A percentile compares a stretch with the other conserved stretches of the same genome.
These are phyloP conservation scores for Xerocomellus intermedius DNA, from an alignment of 768 basidiomycete species.

Conservation along the genomic window DNA sequence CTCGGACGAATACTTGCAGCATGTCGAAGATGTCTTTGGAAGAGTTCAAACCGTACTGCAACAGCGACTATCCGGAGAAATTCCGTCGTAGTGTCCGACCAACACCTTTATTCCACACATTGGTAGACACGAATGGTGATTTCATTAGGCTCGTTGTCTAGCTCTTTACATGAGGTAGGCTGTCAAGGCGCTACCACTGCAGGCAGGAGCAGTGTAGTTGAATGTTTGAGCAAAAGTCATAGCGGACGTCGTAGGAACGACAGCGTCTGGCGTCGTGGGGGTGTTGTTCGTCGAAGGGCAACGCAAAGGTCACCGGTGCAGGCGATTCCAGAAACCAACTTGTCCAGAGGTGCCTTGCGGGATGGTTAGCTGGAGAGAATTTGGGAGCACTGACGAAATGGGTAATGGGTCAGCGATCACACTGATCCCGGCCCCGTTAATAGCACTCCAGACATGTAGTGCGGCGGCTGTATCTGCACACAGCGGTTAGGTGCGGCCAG, in stretches of 20 bases:
- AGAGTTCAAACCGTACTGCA: conserved; percentile 28
- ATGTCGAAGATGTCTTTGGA: conserved; percentile 43
- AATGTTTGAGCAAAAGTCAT: conserved; percentile 51
- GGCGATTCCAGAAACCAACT: conserved; percentile 55
- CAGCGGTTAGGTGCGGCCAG: not conserved
- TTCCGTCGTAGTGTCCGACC: not conserved
- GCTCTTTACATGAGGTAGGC: conserved; percentile 4
- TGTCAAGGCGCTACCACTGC: conserved; percentile 39
- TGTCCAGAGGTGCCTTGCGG: conserved; percentile 39
- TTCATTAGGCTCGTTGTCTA: not conserved
- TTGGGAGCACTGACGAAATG: conserved; percentile 59
- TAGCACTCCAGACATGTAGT: conserved; percentile 53
- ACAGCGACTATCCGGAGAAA: conserved; percentile 11
- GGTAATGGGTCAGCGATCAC: conserved; percentile 52
- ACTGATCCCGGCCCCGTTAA: conserved; percentile 42
- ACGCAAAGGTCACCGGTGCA: conserved; percentile 46
- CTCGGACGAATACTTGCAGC: conserved; percentile 50
- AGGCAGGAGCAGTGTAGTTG: conserved; percentile 52
- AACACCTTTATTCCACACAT: not conserved
- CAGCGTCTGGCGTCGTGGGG: conserved; percentile 45
- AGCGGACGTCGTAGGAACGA: conserved; percentile 45
- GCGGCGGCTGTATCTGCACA: conserved; percentile 45
- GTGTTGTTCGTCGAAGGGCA: conserved; percentile 64
- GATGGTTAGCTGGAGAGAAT: conserved; percentile 52
- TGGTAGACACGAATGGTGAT: not conserved